Evolutionary conservation across 768 basidiomycete genomes (phyloP), one percentile per base, ranked within the genome.

Genomic region (Mrakia blollopis): DNA sequence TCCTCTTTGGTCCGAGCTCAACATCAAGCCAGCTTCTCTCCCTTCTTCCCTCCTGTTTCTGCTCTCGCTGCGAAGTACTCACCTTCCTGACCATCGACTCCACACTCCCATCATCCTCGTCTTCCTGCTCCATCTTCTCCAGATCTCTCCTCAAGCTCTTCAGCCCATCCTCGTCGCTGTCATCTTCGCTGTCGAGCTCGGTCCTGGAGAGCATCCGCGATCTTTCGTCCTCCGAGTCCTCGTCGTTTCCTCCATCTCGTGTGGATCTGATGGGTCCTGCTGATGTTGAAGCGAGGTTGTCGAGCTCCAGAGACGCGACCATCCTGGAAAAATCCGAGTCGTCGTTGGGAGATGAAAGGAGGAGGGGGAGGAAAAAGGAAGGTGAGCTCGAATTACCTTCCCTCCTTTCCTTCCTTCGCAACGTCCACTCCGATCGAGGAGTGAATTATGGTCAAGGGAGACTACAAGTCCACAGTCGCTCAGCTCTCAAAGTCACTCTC

Each of bases 241-340:
- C 70, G 70, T 50, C 47, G 28, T 71, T 41, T 21, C 25, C 69
- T 41, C 28, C 44, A 23, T 9, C 14, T 9, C 37, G 1, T 6
- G 37, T 28, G 21, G 50, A 28, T 28, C 47, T 23, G 6, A 21
- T n/a, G 21, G 39, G 28, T 10, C 44, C 21, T 1, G 70, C 32
- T 1, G 70, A 72, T 16, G 50, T 54, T 10, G 50, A 32, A n/a
- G 70, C 37, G 70, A 73, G 30, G 37, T 57, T 41, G 61, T 60
- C 72, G 72, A 73, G 72, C 72, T 73, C 72, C 16, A 60, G 11
- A 11, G 72, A 73, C 18, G 30, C 25, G 3, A 50, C 32, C 72
- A 73, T 73, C 1, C 30, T 50, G 2, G 37, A 61, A 50, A 44
- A 44, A 14, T 50, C 47, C 1, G 21, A 18, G 47, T 50, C 47